Evolutionary conservation across 1,284 basidiomycete species (phyloP).

Genomic region (Trametes polyzona): DNA sequence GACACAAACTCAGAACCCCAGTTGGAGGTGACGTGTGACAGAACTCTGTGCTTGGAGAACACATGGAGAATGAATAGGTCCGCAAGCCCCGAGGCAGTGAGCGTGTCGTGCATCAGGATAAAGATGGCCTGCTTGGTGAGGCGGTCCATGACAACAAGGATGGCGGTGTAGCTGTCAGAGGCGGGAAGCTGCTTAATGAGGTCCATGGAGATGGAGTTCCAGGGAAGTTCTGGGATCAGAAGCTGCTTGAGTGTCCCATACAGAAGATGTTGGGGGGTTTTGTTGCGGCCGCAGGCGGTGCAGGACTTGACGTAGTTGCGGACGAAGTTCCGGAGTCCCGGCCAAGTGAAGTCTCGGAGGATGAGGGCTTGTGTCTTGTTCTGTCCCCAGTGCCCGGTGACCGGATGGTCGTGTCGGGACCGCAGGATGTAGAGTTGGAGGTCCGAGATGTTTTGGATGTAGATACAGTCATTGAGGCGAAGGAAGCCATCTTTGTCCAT

Average conservation of each 20-base stretch:
- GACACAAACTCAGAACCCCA: conserved; percentile 26
- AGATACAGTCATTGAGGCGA: conserved; percentile 9
- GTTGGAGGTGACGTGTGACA: conserved; percentile 32
- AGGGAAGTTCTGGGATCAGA: conserved; percentile 4
- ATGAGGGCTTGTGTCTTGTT: conserved; percentile 21
- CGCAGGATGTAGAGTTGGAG: conserved; percentile 14
- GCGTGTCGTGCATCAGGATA: conserved; percentile 30
- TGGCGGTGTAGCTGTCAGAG: conserved; percentile 4
- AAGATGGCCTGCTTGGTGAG: conserved; percentile 16
- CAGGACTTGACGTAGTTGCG: conserved; percentile 14
- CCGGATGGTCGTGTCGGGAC: conserved; percentile 6
- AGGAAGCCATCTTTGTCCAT: background rate
- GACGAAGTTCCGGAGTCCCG: conserved; percentile 9
- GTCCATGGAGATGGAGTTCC: conserved; percentile 21
- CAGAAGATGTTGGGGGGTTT: conserved; percentile 2
- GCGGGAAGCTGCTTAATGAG: conserved; percentile 11
- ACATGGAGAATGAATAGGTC: conserved; percentile 35
- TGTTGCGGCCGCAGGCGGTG: conserved; percentile 5
- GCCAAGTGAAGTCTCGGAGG: conserved; percentile 17
- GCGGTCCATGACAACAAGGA: conserved; percentile 12
- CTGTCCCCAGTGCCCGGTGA: conserved; percentile 12
- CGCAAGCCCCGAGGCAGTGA: conserved; percentile 18
- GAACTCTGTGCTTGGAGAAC: conserved; percentile 36
- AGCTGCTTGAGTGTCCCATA: conserved; percentile 9
- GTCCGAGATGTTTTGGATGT: conserved; percentile 10